phyloP scores from a whole-genome alignment of 768 basidiomycete genomes.

The Termitomyces sp. region DNA sequence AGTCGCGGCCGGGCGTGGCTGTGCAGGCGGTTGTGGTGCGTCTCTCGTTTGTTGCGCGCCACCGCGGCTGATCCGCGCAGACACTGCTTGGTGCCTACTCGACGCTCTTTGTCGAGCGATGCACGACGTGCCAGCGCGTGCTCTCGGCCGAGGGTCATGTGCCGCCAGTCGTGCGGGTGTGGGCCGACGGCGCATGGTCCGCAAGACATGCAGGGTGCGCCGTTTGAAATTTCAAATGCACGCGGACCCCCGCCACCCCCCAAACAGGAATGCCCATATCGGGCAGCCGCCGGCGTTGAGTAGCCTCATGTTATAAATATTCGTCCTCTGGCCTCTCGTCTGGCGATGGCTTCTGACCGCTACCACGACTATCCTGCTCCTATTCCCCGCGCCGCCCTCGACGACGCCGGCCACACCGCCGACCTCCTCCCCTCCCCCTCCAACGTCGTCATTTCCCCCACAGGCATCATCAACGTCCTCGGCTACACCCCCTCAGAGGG shows the following conservation, averaged over 20 bases:
- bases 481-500: conserved; percentile 66
- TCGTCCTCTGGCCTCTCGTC: neutral
- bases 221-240: neutral
- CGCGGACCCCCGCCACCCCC: conserved; percentile 7
- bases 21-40: conserved; percentile 52
- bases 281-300: no score
- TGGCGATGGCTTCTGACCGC: conserved; percentile 3
- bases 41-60: neutral
- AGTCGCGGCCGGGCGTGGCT: conserved; percentile 48
- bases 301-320: conserved; percentile 13
- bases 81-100: conserved; percentile 53
- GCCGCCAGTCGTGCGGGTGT: conserved; percentile 65
- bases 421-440: neutral
- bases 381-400: neutral
- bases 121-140: conserved; percentile 60
- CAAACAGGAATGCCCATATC: no score
- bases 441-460: conserved; percentile 39
- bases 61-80: conserved; percentile 25
- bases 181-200: conserved; percentile 46
- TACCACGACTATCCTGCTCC: conserved; percentile 13
- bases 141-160: conserved; percentile 68
- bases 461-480: conserved; percentile 60
- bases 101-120: conserved; percentile 59
- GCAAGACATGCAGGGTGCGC: conserved; percentile 44
- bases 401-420: neutral